Percentiles rank a stretch among this genome's conserved stretches.
Conservation (phyloP, 139 green algal genomes). For the Chlorella vulgaris region DNA sequence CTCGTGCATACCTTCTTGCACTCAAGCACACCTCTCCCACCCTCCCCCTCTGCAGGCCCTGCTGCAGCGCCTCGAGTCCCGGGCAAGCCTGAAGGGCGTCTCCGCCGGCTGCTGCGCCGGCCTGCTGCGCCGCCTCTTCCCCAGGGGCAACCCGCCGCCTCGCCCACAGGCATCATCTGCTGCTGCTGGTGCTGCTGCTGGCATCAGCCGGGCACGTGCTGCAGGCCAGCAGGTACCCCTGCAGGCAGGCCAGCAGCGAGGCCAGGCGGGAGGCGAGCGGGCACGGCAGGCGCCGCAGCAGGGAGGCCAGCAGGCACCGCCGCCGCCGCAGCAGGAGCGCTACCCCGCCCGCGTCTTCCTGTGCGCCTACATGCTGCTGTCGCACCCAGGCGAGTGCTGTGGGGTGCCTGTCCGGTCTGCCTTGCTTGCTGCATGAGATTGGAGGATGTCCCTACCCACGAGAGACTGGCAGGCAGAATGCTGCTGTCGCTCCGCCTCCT, state of each 20-base stretch:
- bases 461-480: too few relatives aligned
- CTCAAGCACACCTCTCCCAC: too few relatives aligned
- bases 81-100: conserved; percentile 19
- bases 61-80: conserved; percentile 67
- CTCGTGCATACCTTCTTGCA: too few relatives aligned
- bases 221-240: too few relatives aligned
- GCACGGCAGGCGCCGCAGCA: neutral
- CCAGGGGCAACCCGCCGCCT: too few relatives aligned
- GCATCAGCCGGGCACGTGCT: too few relatives aligned
- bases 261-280: neutral
- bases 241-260: too few relatives aligned
- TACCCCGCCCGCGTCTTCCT: conserved; percentile 91
- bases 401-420: neutral
- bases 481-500: too few relatives aligned
- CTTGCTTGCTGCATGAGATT: neutral
- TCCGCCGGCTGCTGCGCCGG: neutral
- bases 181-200: too few relatives aligned
- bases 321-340: conserved; percentile 60
- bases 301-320: neutral
- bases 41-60: conserved; percentile 43
- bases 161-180: too few relatives aligned
- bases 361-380: conserved; percentile 87
- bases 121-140: conserved; percentile 57
- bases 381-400: conserved; percentile 59
- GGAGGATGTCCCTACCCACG: too few relatives aligned